Percentiles rank a stretch among this genome's conserved stretches.
phyloP scores from a whole-genome alignment of 164 flowering plant species.

The Vitis rupestris region DNA sequence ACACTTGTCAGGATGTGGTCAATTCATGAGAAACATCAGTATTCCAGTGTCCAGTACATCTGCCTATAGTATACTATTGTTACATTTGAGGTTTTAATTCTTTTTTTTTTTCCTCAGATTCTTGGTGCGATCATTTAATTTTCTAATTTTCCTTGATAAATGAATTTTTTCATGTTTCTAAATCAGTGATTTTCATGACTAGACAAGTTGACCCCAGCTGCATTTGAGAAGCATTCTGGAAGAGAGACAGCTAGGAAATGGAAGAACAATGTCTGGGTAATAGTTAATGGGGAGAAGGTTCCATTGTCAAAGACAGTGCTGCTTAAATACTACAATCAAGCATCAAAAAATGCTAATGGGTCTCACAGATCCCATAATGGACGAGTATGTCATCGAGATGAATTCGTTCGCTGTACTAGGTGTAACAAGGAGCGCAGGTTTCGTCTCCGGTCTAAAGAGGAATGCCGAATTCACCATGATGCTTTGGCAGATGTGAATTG shows the following conservation, averaged over 20 bases:
- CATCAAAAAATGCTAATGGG: slow-evolving; percentile 47
- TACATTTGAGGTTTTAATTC: background rate
- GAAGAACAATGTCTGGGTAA: slow-evolving; percentile 89
- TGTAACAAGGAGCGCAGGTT: slow-evolving; percentile 85
- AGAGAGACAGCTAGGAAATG: slow-evolving; percentile 82
- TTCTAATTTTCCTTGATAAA: background rate
- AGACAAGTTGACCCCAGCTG: slow-evolving; percentile 85
- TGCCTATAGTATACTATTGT: no score
- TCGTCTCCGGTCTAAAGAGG: slow-evolving; percentile 75
- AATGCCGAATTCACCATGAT: slow-evolving; percentile 79
- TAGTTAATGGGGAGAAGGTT: slow-evolving; percentile 74
- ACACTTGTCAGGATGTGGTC: background rate
- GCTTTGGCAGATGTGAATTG: slow-evolving; percentile 58
- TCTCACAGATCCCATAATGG: slow-evolving; percentile 50
- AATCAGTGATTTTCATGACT: slow-evolving; percentile 16
- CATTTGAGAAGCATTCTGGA: slow-evolving; percentile 92
- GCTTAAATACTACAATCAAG: slow-evolving; percentile 73
- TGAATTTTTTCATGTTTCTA: background rate
- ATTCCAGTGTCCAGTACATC: background rate
- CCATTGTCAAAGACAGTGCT: slow-evolving; percentile 65
- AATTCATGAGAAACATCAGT: background rate
- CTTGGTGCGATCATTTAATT: background rate
- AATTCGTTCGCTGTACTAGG: slow-evolving; percentile 60
- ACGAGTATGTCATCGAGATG: slow-evolving; percentile 68
- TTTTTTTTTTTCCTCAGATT: background rate